Base-by-base conservation (phyloP, 2,329 filamentous ascomycete species). In the Cylindrodendrum hubeiense region DNA sequence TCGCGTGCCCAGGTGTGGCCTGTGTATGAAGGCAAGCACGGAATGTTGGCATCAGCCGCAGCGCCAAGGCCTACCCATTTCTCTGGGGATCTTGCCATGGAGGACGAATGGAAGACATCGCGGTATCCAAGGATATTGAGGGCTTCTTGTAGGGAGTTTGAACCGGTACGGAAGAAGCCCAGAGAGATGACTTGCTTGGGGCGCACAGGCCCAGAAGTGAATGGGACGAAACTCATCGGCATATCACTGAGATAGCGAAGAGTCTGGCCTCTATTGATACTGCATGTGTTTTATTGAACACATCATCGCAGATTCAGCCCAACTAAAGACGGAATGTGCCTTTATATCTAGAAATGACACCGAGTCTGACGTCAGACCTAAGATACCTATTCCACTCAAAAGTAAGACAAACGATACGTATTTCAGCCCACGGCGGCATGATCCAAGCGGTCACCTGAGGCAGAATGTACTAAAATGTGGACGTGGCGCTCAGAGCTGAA, bases 81-180 rank as follows among this genome's bases (percentile, higher is more conserved):
- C 0, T 68, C 54, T 1, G 56, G 30, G 0, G 3, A 28, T 12
- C 58, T 63, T 1, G 37, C 67, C 2, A 43, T 56, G 5, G 65
- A 65, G 60, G 69, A 72, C 10, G 67, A 68, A 6, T 71, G 70
- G 6, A 71, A 69, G 0, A 70, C 61, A 0, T 68, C 58, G 3
- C 49, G 13, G 10, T 65, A 69, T 1, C 70, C 70, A 0, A 72
- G 60, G 2, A 68, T 66, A 17, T 59, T 47, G 0, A 72, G 66
- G 7, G 68, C 68, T 3, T 50, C 26, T 63, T 69, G 61, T 1
- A 72, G 62, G 3, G 70, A 72, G 4, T 63, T 58, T 3, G 70
- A 63, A 9, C 67, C 67, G 4, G 67, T 70, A n/a, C 70, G 68
- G 21, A 21, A 50, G 46, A 50, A 50, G 2, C 47, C 47, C 2